Base-by-base conservation (phyloP, 352 stramenopile species). In the Globisporangium middletonii region DNA sequence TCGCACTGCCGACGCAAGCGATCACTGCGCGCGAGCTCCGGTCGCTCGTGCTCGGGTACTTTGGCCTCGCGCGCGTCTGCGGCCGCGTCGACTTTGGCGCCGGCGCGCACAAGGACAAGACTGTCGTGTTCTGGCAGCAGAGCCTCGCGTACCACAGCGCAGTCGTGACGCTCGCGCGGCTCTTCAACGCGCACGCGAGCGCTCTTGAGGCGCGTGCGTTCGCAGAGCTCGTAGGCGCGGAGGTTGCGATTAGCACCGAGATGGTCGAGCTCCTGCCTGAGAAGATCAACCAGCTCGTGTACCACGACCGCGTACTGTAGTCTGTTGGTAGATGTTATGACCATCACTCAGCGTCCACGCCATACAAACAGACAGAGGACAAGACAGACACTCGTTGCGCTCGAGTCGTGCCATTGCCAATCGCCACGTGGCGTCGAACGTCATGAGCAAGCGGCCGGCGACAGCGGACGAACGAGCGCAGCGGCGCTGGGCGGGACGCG, bases 231-330 rank as follows among this genome's bases (percentile, higher is more conserved):
- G 87, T 87, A 35, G 63, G 73, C 18, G 75, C 67, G 0, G 81
- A 92, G 54, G 61, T 88, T 7, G 55, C 47, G 2, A 88, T 92
- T 50, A 86, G 73, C 44, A 45, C 59, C 8, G 81, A 92, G 37
- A 92, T 92, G 81, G 49, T 59, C 1, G 66, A 76, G 53, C 48
- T 92, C 43, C 60, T 92, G 38, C 81, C 81, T 0, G 79, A 89
- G 59, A 89, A 89, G 61, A 89, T 92, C 67, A 86, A 89, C 60
- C 78, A 87, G 52, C 69, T 88, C 50, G 71, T 87, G 57, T 89
- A 86, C 66, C 82, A 85, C 56, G 75, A 75, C 56, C 79, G 72
- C 38, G 58, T 69, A 4, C 62, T 88, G 3, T 55, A 12, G 23
- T 23, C 23, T 23, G 23, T 23, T 23, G 23, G 23, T 23, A 23